Conservation (phyloP, 129 eudicot species). For the Chrysanthemum lavandulifolium region DNA sequence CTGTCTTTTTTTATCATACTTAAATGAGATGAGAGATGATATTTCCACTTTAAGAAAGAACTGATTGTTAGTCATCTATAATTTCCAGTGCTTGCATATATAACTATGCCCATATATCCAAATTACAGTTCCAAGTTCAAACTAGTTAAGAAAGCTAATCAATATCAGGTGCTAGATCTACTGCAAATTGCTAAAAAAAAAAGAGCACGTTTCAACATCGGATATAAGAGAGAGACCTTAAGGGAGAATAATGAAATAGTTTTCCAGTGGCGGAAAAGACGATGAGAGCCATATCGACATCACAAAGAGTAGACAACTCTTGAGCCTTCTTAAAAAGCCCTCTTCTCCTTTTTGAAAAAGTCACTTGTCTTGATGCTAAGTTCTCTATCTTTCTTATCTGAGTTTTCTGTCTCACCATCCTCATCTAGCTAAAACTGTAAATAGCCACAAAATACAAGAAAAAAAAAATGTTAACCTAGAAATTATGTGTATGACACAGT, state of each 20-base stretch:
- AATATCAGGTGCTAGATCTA: conserved; percentile 28
- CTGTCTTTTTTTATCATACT: conserved; percentile 14
- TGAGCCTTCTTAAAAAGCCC: conserved; percentile 44
- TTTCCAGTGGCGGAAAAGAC: conserved; percentile 45
- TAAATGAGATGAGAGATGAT: conserved; percentile 1
- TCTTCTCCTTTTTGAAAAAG: conserved; percentile 43
- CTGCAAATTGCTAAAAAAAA: conserved; percentile 8
- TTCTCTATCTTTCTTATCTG: conserved; percentile 44
- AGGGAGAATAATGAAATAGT: conserved; percentile 37
- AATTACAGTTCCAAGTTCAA: neutral
- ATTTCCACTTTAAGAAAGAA: conserved; percentile 26
- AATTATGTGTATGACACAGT: neutral
- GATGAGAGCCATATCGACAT: conserved; percentile 41
- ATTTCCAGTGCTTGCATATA: neutral
- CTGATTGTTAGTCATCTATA: neutral
- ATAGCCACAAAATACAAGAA: neutral
- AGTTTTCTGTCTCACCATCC: conserved; percentile 44
- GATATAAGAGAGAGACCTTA: conserved; percentile 27
- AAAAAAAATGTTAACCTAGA: neutral
- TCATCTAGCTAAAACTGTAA: conserved; percentile 14
- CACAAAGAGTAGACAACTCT: conserved; percentile 40
- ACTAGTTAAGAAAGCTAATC: neutral
- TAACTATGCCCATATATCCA: neutral
- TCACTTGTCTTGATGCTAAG: conserved; percentile 42
- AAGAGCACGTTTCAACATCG: neutral